Evolutionary conservation across 495 filamentous ascomycete species (phyloP), one percentile per base, ranked within the genome.

Genomic region (Penicilliopsis zonata): DNA sequence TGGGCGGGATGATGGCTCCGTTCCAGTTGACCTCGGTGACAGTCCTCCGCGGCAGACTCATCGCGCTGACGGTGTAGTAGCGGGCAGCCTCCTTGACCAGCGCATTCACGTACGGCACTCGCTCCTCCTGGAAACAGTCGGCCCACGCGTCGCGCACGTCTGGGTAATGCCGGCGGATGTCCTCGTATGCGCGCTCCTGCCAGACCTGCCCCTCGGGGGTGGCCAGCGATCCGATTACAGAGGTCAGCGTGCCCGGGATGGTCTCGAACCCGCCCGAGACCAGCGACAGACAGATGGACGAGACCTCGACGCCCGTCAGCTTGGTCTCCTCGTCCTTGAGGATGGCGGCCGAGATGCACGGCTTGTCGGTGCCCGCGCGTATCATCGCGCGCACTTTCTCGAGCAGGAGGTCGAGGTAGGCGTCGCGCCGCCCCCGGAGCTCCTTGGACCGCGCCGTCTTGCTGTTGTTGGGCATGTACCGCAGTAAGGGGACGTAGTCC

Each of bases 21-120:
- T 75, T 41, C 37, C 76, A 79, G 1, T 57, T 60, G 8, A 79
- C 60, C 30, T 79, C 74, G 32, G 63, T 68, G 37, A 76, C 69
- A 0, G 71, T 70, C 2, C 61, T 72, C 16, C 74, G 61, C 9
- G 75, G 75, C 0, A 81, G 56, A 9, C 66, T 68, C n/a, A 81
- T 50, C 7, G 71, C 65, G 30, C 79, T 59, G 1, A 79, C 74
- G 5, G 62, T 69, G 37, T 65, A 79, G 40, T 66, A 75, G n/a
- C n/a, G n/a, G n/a, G n/a, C n/a, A 2, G 67, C 68, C 38, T 75
- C 70, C 30, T 71, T 71, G 32, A 72, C 43, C 9, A 70, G 59
- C 0, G 63, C 62, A 34, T 63, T 65, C 12, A 70, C 31, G 31
- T 65, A 70, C 0, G 61, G 58, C 1, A 65, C 44, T 30, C 62